These are phyloP conservation scores for Cavenderia fasciculata DNA, from an alignment of 78 protist species.

Conservation along the genomic window DNA sequence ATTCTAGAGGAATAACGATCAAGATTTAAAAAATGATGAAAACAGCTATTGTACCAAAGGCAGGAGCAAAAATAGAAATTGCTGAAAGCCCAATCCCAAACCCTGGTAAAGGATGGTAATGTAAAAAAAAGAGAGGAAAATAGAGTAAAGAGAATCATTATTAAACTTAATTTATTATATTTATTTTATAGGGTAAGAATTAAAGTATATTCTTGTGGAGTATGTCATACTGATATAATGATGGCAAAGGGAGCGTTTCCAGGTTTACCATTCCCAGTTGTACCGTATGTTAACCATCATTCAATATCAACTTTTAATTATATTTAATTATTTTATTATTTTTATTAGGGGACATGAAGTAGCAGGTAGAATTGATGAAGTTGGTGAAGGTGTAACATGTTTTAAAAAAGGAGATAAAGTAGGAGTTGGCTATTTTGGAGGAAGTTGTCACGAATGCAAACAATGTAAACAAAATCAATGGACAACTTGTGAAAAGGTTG, in stretches of 20 bases:
- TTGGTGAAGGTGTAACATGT: conserved; percentile 39
- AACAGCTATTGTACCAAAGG: not conserved
- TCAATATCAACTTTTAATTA: no score
- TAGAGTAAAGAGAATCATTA: no score
- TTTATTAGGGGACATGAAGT: conserved; percentile 90
- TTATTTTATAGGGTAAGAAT: no score
- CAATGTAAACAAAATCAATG: conserved; percentile 38
- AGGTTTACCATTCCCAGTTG: conserved; percentile 27
- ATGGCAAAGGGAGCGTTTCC: not conserved
- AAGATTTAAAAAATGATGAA: conserved; percentile 24
- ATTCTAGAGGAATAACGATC: no score
- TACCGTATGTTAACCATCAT: no score
- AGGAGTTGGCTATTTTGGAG: conserved; percentile 74
- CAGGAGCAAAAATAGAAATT: not conserved
- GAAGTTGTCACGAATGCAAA: conserved; percentile 57
- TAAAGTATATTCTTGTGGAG: conserved; percentile 76
- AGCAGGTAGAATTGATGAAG: conserved; percentile 47
- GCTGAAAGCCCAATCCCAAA: conserved; percentile 25
- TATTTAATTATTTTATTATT: no score
- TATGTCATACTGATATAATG: conserved; percentile 71
- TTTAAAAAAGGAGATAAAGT: conserved; percentile 56
- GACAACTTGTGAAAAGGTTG: conserved; percentile 17
- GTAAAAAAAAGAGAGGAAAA: no score
- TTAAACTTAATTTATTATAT: no score
- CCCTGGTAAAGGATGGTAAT: no score